phyloP scores from a whole-genome alignment of 495 filamentous ascomycete species.

The Bathelium albidoporum region DNA sequence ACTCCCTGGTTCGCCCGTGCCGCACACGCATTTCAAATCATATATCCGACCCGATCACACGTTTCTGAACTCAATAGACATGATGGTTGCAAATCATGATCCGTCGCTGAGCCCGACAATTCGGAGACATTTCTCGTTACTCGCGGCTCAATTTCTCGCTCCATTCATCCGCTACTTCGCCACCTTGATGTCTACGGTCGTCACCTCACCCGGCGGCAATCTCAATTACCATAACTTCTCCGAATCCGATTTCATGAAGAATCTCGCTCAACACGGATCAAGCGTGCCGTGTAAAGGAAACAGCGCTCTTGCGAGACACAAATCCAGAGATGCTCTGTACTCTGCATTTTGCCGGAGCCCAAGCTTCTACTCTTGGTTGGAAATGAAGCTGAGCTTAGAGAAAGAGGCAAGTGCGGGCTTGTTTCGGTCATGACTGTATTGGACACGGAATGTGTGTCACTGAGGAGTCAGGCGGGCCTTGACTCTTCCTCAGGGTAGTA shows the following conservation, averaged over 20 bases:
- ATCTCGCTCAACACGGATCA: conserved; percentile 25
- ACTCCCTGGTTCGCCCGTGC: neutral
- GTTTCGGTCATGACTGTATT: neutral
- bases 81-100: conserved; percentile 12
- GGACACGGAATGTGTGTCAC: no score
- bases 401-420: conserved; percentile 25
- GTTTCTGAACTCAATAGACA: conserved; percentile 18
- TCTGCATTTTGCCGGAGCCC: conserved; percentile 23
- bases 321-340: conserved; percentile 23
- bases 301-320: conserved; percentile 22
- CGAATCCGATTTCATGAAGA: conserved; percentile 22
- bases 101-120: conserved; percentile 19
- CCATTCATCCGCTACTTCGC: conserved; percentile 29
- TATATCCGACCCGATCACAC: conserved; percentile 15
- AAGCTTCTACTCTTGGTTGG: conserved; percentile 30
- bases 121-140: conserved; percentile 26
- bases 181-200: conserved; percentile 13
- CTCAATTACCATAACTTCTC: conserved; percentile 24
- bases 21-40: neutral
- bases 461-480: neutral
- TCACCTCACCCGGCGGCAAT: conserved; percentile 18
- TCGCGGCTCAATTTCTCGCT: conserved; percentile 28
- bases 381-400: conserved; percentile 30
- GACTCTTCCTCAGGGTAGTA: neutral
- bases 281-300: conserved; percentile 23